Base-by-base conservation (phyloP, 2,329 filamentous ascomycete genomes). In the Fusarium sp. region DNA sequence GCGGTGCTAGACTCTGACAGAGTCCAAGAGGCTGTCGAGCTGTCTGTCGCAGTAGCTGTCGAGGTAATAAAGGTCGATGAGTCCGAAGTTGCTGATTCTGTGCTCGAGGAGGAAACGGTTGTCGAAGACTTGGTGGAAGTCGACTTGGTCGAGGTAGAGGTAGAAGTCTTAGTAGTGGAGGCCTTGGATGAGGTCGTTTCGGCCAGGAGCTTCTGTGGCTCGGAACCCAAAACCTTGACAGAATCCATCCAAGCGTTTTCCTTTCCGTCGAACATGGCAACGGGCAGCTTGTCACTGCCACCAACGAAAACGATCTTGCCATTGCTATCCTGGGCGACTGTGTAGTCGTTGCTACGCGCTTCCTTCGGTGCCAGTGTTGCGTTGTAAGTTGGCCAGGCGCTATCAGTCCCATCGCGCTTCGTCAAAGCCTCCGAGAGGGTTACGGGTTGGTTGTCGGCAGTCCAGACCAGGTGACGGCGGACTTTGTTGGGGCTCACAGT, bases 191-290 rank as follows among this genome's bases (percentile, higher is more conserved):
- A 35, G 2, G 62, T 64, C 24, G 33, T 49, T 69, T 68, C 24
- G 76, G 81, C 79, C 22, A 87, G 76, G 6, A 81, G 70, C 27
- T 84, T 83, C 68, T 87, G 80, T 14, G 84, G 80, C 33, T 86
- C 79, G 7, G 82, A 86, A 22, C 83, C 85, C 69, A 97, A 90
- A 27, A 94, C 81, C 8, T 87, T 83, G 0, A 89, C 89, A 1
- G 93, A 87, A 79, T 98, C 92, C 24, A 93, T 82, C 96, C 96
- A 98, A 53, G 87, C 85, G 80, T 98, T 98, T 53, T 90, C 83
- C 12, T 87, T 88, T 51, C 91, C 90, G 77, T 97, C 87, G 81
- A 98, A 98, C 68, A 98, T 90, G 72, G 88, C 90, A 6, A 98
- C 79, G 0, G 93, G 88, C 69, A 93, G 88, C 2, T 92, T 84